Evolutionary conservation across 148 eudicot genomes (phyloP), one percentile per base, ranked within the genome.

Genomic region (Silene conica): DNA sequence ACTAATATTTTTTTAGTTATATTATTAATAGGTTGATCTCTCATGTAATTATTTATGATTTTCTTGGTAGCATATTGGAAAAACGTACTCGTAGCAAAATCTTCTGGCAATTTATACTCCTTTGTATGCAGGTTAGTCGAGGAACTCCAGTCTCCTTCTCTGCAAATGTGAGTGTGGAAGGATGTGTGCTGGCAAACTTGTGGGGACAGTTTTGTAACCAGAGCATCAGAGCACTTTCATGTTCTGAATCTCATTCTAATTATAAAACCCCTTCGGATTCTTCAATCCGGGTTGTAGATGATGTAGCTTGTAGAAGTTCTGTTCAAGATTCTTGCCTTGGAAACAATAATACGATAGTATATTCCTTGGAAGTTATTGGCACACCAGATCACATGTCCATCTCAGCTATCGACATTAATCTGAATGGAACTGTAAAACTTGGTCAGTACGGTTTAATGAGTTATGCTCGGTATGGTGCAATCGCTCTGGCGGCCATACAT

Each of bases 151-250:
- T 77, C 78, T 86, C 93, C 22, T 87, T 86, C 77, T 78, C 87
- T 76, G 93, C 92, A 43, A 95, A 92, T 76, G 81, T 95, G 74
- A 88, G 76, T 62, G 89, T 95, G 50, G 92, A 89, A 84, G 98
- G 96, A 71, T 95, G 98, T 69, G 73, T 71, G 56, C 72, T 77
- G 50, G 75, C 92, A 60, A 80, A 79, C 71, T 76, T 90, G 75
- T 78, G 79, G 86, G 98, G 98, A 79, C 88, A 77, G 69, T 88
- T 80, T 78, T 95, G 98, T 83, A 90, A 95, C 84, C 92, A 88
- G 85, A 88, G 93, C 9, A 56, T 90, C 43, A 78, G 82, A 65
- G 68, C 80, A 62, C 90, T 95, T 77, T 77, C 89, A 31, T 95
- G 98, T 79, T 77, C 77, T 46, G 81, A 79, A 55, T 54, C 75